phyloP scores from a whole-genome alignment of 768 basidiomycete genomes.

The Chalciporus pseudorubinellus region DNA sequence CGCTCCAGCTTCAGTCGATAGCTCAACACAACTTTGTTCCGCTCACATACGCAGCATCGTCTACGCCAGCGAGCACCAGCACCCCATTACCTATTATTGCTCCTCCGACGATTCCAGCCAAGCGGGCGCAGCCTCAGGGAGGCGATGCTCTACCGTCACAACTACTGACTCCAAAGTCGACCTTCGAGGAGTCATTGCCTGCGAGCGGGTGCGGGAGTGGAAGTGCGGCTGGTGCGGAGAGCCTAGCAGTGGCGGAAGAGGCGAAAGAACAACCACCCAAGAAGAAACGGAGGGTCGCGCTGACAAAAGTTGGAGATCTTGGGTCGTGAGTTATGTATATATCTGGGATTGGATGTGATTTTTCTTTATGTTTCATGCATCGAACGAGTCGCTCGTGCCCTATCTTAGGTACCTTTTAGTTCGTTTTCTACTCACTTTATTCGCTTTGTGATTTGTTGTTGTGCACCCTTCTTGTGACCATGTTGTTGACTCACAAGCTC shows the following conservation, averaged over 20 bases:
- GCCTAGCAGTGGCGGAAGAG: constrained; percentile 14
- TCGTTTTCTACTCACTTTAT: constrained; percentile 14
- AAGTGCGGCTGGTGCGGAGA: constrained; percentile 12
- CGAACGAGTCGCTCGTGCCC: background rate
- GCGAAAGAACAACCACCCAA: constrained; percentile 60
- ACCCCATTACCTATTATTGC: constrained; percentile 34
- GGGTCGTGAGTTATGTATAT: constrained; percentile 20
- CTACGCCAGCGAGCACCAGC: constrained; percentile 32
- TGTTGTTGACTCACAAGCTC: constrained; percentile 10
- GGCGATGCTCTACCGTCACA: constrained; percentile 10
- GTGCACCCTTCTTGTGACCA: background rate
- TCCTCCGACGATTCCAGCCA: constrained; percentile 31
- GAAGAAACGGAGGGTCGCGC: constrained; percentile 80
- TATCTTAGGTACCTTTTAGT: constrained; percentile 21
- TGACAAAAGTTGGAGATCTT: constrained; percentile 67
- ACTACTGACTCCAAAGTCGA: constrained; percentile 29
- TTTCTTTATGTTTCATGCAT: constrained; percentile 6
- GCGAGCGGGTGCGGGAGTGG: constrained; percentile 16
- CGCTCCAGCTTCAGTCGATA: constrained; percentile 86
- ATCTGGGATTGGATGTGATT: background rate
- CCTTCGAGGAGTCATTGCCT: constrained; percentile 22
- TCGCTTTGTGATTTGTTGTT: background rate
- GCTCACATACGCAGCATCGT: constrained; percentile 38
- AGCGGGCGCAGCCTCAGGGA: constrained; percentile 36
- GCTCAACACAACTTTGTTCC: constrained; percentile 81